These are phyloP conservation scores for Trapa incisa DNA, from an alignment of 345 rosid genomes.

Conservation along the genomic window DNA sequence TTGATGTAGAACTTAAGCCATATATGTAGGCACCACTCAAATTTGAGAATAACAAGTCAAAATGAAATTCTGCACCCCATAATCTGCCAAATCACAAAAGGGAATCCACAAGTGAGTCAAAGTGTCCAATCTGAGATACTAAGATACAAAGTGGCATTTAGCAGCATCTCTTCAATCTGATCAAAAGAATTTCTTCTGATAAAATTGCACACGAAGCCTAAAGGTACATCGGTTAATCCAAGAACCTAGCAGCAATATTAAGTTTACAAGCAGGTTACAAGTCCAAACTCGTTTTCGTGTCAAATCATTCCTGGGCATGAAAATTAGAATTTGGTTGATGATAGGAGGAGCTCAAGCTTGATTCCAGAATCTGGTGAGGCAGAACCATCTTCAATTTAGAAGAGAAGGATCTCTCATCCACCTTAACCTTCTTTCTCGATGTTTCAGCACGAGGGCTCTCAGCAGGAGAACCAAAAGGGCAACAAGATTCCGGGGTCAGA, in stretches of 20 bases:
- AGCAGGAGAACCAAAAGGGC: slow-evolving; percentile 41
- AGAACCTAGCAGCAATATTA: neutral
- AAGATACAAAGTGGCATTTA: no score
- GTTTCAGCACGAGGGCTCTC: slow-evolving; percentile 53
- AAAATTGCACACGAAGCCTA: no score
- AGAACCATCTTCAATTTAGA: slow-evolving; percentile 40
- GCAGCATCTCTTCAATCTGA: no score
- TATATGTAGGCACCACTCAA: neutral
- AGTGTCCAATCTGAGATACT: no score
- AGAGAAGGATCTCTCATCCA: slow-evolving; percentile 25
- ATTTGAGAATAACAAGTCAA: neutral
- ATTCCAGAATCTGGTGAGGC: slow-evolving; percentile 61
- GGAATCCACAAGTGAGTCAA: no score
- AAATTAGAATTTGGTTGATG: slow-evolving; percentile 35
- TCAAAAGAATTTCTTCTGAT: no score
- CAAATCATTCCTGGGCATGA: slow-evolving; percentile 37
- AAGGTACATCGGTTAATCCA: no score
- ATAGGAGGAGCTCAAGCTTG: slow-evolving; percentile 53
- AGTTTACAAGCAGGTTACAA: neutral
- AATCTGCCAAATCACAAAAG: no score
- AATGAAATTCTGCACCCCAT: neutral
- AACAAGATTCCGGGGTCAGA: slow-evolving; percentile 75
- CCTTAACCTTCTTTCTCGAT: slow-evolving; percentile 54
- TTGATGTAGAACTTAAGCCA: neutral
- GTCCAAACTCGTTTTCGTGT: slow-evolving; percentile 25